These are phyloP conservation scores for Calonectria hongkongensis DNA, from an alignment of 2,329 filamentous ascomycete genomes.

Conservation along the genomic window DNA sequence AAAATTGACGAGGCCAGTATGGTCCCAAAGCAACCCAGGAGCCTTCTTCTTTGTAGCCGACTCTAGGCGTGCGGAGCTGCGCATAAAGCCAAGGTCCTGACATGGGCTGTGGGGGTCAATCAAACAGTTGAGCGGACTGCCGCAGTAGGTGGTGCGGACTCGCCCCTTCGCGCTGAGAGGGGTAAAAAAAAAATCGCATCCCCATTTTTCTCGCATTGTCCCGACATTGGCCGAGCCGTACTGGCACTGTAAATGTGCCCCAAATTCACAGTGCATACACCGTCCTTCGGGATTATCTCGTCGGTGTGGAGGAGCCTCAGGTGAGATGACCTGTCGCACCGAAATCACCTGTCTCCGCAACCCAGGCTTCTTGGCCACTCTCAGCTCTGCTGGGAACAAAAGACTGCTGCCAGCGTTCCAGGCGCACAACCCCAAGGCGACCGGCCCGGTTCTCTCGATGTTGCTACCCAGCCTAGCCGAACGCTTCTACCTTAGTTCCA, in stretches of 20 bases:
- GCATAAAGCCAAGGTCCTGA: constrained; percentile 32
- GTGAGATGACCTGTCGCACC: constrained; percentile 51
- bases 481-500: constrained; percentile 28
- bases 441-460: constrained; percentile 41
- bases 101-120: constrained; percentile 36
- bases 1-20: constrained; percentile 29
- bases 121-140: constrained; percentile 25
- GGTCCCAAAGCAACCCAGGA: constrained; percentile 4
- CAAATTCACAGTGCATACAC: constrained; percentile 39
- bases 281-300: constrained; percentile 34
- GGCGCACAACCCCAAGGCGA: constrained; percentile 31
- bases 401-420: constrained; percentile 37
- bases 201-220: constrained; percentile 44
- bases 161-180: background rate
- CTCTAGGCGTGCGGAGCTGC: constrained; percentile 28
- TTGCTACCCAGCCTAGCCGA: constrained; percentile 30
- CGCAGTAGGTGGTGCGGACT: constrained; percentile 13
- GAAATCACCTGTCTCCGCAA: constrained; percentile 49
- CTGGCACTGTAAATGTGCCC: constrained; percentile 32
- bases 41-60: constrained; percentile 18
- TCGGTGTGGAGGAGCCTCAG: constrained; percentile 49
- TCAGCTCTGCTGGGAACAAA: constrained; percentile 21
- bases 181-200: constrained; percentile 26
- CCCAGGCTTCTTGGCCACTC: constrained; percentile 28
- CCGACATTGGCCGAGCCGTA: constrained; percentile 55